phyloP scores from a whole-genome alignment of 768 basidiomycete species.

The Cubamyces lactineus region DNA sequence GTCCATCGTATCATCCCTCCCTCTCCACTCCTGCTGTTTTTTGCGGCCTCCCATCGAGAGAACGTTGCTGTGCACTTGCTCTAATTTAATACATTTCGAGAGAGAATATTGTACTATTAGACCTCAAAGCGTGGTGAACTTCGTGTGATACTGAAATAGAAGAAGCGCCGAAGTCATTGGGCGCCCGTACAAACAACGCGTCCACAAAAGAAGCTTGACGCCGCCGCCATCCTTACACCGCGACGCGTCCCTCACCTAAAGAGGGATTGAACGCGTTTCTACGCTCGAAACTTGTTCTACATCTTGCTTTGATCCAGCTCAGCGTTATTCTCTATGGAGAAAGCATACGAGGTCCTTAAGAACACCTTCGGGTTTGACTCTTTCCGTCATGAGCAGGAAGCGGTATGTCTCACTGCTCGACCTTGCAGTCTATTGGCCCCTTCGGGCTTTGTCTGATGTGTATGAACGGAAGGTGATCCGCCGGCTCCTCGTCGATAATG shows the following conservation, averaged over 20 bases:
- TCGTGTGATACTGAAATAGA: too few species aligned
- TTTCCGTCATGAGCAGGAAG: slow-evolving; percentile 45
- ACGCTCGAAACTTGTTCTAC: too few species aligned
- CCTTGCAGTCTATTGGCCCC: too few species aligned
- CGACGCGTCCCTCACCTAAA: neutral
- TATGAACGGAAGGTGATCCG: slow-evolving; percentile 37
- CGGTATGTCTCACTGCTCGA: slow-evolving; percentile 28
- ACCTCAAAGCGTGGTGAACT: too few species aligned
- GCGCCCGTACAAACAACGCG: slow-evolving; percentile 17
- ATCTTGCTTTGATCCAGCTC: neutral
- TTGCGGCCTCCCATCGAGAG: slow-evolving; percentile 1
- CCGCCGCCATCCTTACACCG: too few species aligned
- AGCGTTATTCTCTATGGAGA: slow-evolving; percentile 36
- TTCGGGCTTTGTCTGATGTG: too few species aligned
- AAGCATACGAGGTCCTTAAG: slow-evolving; percentile 36
- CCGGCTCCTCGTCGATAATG: slow-evolving; percentile 42
- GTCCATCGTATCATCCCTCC: neutral
- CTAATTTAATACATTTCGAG: slow-evolving; percentile 17
- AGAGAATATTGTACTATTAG: slow-evolving; percentile 6
- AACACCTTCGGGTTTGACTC: slow-evolving; percentile 40
- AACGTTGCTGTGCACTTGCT: slow-evolving; percentile 19
- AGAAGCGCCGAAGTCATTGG: neutral
- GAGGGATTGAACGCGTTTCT: neutral
- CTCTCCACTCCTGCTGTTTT: slow-evolving; percentile 17
- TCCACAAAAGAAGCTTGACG: slow-evolving; percentile 2